phyloP scores from a whole-genome alignment of 2,329 filamentous ascomycete genomes.

The Eurotiales sp. region DNA sequence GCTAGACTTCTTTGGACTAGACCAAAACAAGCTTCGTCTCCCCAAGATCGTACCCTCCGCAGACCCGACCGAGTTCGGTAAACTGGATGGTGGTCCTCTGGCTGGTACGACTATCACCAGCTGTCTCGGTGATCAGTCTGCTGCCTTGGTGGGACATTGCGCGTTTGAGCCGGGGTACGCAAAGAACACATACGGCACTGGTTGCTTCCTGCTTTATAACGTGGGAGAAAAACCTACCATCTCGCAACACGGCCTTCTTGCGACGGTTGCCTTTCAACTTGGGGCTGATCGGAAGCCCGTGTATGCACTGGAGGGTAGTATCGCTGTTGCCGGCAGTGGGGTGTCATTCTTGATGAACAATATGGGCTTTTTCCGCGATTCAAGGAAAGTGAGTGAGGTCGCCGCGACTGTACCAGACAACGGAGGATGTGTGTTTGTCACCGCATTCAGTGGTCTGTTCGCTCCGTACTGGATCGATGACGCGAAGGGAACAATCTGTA shows the following conservation, averaged over 20 bases:
- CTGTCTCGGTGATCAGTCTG: conserved; percentile 81
- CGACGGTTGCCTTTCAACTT: conserved; percentile 86
- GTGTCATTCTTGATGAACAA: conserved; percentile 72
- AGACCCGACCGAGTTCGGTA: conserved; percentile 68
- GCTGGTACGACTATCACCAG: conserved; percentile 73
- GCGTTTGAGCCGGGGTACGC: conserved; percentile 77
- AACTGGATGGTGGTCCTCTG: conserved; percentile 61
- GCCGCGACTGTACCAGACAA: conserved; percentile 67
- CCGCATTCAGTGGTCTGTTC: conserved; percentile 85
- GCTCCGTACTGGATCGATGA: conserved; percentile 95
- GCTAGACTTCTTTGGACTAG: conserved; percentile 74
- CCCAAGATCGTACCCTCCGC: conserved; percentile 84
- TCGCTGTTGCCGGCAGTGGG: conserved; percentile 76
- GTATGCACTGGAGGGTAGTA: conserved; percentile 80
- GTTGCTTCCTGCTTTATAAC: conserved; percentile 86
- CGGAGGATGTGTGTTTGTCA: conserved; percentile 81
- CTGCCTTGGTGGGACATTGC: conserved; percentile 79
- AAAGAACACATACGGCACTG: conserved; percentile 90
- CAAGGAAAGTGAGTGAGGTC: conserved; percentile 61
- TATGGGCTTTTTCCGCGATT: conserved; percentile 59
- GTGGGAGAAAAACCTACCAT: conserved; percentile 81
- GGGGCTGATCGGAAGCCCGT: conserved; percentile 63
- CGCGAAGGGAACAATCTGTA: conserved; percentile 79
- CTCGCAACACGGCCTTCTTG: conserved; percentile 74
- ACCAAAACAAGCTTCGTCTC: conserved; percentile 66